Conservation (phyloP, 768 basidiomycete species). For the Kwoniella botswanensis region DNA sequence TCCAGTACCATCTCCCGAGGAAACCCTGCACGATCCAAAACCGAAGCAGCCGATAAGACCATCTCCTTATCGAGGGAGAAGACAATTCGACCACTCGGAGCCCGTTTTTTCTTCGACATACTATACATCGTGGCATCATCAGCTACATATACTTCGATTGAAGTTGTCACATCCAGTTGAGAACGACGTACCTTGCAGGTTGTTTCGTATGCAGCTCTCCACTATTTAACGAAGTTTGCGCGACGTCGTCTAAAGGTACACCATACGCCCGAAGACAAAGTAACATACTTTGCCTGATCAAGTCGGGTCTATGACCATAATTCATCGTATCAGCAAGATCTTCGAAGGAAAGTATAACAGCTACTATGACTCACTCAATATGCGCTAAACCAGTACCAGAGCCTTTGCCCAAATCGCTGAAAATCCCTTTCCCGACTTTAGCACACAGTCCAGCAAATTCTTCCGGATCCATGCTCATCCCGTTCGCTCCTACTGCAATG, state of each 20-base stretch:
- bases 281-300: conserved; percentile 23
- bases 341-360: neutral
- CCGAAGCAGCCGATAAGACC: conserved; percentile 20
- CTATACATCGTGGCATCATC: conserved; percentile 4
- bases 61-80: conserved; percentile 25
- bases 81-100: neutral
- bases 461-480: conserved; percentile 17
- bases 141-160: neutral
- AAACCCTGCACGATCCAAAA: conserved; percentile 15
- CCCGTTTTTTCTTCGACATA: conserved; percentile 24
- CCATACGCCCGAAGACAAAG: conserved; percentile 37
- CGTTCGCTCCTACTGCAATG: conserved; percentile 41
- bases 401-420: conserved; percentile 10
- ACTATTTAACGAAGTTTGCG: conserved; percentile 11
- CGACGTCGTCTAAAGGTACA: conserved; percentile 28
- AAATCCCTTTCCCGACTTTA: conserved; percentile 18
- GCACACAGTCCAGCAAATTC: conserved; percentile 31
- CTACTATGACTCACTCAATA: conserved; percentile 9
- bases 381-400: neutral
- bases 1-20: conserved; percentile 35
- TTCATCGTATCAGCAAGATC: neutral
- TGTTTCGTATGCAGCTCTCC: conserved; percentile 22
- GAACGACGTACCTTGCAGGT: conserved; percentile 30
- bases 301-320: conserved; percentile 3
- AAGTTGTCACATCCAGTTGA: too few species aligned